Conservation (phyloP, 2,329 filamentous ascomycete species). For the Colletotrichum musicola region DNA sequence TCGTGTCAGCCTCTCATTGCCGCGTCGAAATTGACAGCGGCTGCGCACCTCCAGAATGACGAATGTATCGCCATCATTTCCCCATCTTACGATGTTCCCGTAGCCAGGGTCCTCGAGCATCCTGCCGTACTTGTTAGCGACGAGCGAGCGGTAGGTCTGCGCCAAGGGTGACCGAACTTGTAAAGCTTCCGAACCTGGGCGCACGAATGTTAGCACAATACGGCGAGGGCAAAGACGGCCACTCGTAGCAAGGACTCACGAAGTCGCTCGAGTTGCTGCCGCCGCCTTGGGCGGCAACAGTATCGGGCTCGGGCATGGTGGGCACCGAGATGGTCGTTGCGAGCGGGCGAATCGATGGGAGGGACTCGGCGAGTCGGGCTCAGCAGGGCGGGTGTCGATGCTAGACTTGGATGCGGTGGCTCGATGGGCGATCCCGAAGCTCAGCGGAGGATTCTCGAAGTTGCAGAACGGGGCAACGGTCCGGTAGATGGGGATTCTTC, state of each 20-base stretch:
- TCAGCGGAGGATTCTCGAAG: constrained; percentile 4
- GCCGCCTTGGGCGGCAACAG: constrained; percentile 56
- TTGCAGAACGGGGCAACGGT: constrained; percentile 7
- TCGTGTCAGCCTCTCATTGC: neutral
- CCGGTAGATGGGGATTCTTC: constrained; percentile 4
- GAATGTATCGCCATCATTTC: constrained; percentile 93
- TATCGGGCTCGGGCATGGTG: constrained; percentile 53
- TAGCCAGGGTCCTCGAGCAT: constrained; percentile 98
- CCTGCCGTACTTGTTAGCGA: constrained; percentile 62
- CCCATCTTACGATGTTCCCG: constrained; percentile 94
- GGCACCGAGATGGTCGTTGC: constrained; percentile 29
- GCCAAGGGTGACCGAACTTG: constrained; percentile 74
- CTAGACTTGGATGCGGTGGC: constrained; percentile 1
- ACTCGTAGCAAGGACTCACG: constrained; percentile 68
- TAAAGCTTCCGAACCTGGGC: constrained; percentile 94
- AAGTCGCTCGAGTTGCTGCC: constrained; percentile 94
- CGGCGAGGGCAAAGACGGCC: constrained; percentile 22
- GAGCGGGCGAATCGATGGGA: neutral
- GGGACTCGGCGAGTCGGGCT: neutral
- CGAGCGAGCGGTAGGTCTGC: constrained; percentile 33
- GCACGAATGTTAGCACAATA: constrained; percentile 44
- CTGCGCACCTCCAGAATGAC: constrained; percentile 90
- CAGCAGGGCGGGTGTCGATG: neutral
- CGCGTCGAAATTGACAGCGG: neutral
- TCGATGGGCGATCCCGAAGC: neutral